These are phyloP conservation scores for Blastomyces parvus DNA, from an alignment of 2,329 filamentous ascomycete genomes.

Conservation along the genomic window DNA sequence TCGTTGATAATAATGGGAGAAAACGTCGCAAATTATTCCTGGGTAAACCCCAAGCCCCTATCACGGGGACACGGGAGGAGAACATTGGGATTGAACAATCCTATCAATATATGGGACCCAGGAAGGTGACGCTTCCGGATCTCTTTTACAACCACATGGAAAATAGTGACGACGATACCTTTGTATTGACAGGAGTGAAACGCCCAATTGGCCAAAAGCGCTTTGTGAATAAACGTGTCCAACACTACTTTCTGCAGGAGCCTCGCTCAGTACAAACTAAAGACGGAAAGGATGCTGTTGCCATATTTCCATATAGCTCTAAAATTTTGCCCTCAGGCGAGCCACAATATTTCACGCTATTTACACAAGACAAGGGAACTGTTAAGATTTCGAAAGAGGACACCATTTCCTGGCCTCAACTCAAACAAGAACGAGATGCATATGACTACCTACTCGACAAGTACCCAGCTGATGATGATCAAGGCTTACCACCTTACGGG, in stretches of 20 bases:
- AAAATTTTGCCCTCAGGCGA: constrained; percentile 12
- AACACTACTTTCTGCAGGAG: constrained; percentile 22
- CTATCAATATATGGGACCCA: constrained; percentile 2
- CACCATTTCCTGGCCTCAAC: constrained; percentile 23
- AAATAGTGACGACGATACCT: constrained; percentile 22
- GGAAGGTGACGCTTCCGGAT: constrained; percentile 29
- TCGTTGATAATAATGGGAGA: constrained; percentile 21
- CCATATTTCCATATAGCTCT: constrained; percentile 22
- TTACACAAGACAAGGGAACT: constrained; percentile 20
- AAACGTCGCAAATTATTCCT: constrained; percentile 26
- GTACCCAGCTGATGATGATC: constrained; percentile 34
- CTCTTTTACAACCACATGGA: constrained; percentile 36
- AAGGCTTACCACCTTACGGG: constrained; percentile 44
- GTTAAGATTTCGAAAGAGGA: constrained; percentile 23
- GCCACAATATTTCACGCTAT: constrained; percentile 24
- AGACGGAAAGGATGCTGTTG: constrained; percentile 18
- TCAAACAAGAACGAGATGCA: constrained; percentile 17
- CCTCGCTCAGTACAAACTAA: constrained; percentile 18
- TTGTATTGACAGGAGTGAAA: constrained; percentile 19
- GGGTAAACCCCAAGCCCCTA: neutral
- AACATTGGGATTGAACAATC: neutral
- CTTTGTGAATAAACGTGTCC: constrained; percentile 26
- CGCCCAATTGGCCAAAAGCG: constrained; percentile 21
- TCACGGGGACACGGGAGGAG: neutral
- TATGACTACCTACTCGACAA: constrained; percentile 34